Conservation (phyloP, 202 grass and related monocot genomes). For the Carex arenaria region DNA sequence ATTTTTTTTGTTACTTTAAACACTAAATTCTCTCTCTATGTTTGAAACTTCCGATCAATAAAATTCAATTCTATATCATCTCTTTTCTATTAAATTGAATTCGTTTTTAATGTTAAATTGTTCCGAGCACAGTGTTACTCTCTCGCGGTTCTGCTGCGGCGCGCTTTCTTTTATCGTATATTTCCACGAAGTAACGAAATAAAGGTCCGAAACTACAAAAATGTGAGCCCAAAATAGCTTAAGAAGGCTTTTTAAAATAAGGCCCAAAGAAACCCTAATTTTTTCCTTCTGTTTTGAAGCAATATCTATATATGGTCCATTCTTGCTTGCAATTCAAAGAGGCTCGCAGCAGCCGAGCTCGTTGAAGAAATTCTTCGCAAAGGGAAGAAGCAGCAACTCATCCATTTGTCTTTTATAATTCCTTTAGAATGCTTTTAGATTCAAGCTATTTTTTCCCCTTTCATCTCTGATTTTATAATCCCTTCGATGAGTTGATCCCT, state of each 20-base stretch:
- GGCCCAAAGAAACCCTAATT: constrained; percentile 12
- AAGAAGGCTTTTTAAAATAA: background rate
- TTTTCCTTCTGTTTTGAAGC: background rate
- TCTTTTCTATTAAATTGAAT: too few species aligned
- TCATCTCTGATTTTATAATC: background rate
- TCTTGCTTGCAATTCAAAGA: background rate
- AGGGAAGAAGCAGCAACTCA: background rate
- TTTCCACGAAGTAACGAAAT: too few species aligned
- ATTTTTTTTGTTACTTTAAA: too few species aligned
- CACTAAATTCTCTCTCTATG: too few species aligned
- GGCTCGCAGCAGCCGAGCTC: background rate
- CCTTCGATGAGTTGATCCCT: constrained; percentile 73
- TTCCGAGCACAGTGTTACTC: too few species aligned
- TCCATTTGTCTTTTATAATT: background rate
- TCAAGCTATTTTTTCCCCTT: background rate
- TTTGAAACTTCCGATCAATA: too few species aligned
- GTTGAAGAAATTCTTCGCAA: background rate
- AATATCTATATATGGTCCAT: constrained; percentile 13
- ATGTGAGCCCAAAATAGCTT: background rate
- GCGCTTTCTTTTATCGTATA: too few species aligned
- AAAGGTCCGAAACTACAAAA: background rate
- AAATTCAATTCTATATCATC: too few species aligned
- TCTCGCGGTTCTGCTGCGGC: too few species aligned
- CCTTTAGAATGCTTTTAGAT: background rate
- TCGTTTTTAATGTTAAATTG: too few species aligned